phyloP scores from a whole-genome alignment of 2,329 filamentous ascomycete species.

The Pseudocercospora fijiensis region DNA sequence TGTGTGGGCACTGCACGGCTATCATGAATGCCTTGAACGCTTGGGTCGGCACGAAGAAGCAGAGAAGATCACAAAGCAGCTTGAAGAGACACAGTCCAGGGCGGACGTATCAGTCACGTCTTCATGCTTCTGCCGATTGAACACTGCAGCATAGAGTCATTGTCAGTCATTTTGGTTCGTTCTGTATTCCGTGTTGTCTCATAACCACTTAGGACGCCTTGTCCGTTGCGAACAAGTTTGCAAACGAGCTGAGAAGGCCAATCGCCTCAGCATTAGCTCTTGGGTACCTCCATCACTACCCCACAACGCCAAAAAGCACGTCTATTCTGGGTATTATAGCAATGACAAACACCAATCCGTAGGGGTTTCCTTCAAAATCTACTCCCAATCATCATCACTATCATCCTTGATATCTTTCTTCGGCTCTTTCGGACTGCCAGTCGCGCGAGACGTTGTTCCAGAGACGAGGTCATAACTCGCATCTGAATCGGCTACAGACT shows the following conservation, averaged over 20 bases:
- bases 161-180: neutral
- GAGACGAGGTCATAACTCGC: conserved; percentile 90
- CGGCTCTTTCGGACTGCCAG: conserved; percentile 61
- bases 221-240: neutral
- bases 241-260: too few relatives aligned
- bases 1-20: conserved; percentile 72
- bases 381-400: conserved; percentile 42
- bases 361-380: too few relatives aligned
- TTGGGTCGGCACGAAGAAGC: conserved; percentile 44
- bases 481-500: conserved; percentile 88
- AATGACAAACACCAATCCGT: too few relatives aligned
- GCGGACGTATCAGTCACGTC: conserved; percentile 60
- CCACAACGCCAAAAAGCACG: neutral
- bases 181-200: too few relatives aligned
- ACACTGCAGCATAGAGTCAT: neutral
- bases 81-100: conserved; percentile 54
- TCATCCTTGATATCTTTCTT: conserved; percentile 41
- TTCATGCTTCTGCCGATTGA: conserved; percentile 56
- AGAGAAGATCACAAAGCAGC: conserved; percentile 48
- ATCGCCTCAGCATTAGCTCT: too few relatives aligned
- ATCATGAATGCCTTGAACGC: conserved; percentile 69
- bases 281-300: too few relatives aligned
- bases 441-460: conserved; percentile 73
- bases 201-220: neutral
- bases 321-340: neutral